These are phyloP conservation scores for Tricholoma hemisulphureum DNA, from an alignment of 768 basidiomycete species.

Conservation along the genomic window DNA sequence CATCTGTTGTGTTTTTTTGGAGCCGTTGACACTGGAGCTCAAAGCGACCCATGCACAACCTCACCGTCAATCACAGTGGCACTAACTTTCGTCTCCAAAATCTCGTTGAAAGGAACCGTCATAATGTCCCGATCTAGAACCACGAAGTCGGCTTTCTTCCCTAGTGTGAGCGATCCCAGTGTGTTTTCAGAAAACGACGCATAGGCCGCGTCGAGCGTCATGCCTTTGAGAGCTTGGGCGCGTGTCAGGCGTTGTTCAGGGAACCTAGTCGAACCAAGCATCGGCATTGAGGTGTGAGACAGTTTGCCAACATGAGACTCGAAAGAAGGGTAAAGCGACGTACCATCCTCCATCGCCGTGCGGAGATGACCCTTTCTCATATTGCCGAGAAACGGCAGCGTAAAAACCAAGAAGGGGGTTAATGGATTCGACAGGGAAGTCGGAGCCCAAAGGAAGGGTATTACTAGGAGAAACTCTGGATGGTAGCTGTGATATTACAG, in stretches of 20 bases:
- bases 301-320: too few relatives aligned
- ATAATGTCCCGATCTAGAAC: constrained; percentile 81
- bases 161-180: constrained; percentile 68
- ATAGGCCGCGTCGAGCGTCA: constrained; percentile 89
- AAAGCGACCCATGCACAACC: constrained; percentile 53
- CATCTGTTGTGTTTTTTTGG: too few relatives aligned
- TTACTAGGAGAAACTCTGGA: constrained; percentile 50
- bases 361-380: constrained; percentile 69
- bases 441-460: constrained; percentile 80
- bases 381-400: constrained; percentile 77
- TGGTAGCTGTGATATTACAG: not conserved
- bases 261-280: constrained; percentile 51
- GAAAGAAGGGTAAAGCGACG: constrained; percentile 16
- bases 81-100: constrained; percentile 61
- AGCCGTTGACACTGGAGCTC: not conserved
- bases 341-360: constrained; percentile 85
- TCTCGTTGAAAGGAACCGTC: constrained; percentile 56
- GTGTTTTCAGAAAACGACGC: constrained; percentile 75
- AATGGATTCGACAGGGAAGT: constrained; percentile 91
- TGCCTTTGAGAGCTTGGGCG: constrained; percentile 80
- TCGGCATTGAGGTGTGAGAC: not conserved
- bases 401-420: constrained; percentile 90
- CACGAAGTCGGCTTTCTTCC: constrained; percentile 88
- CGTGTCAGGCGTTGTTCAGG: constrained; percentile 73
- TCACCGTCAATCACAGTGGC: constrained; percentile 78